These are phyloP conservation scores for Penicillium chermesinum DNA, from an alignment of 495 filamentous ascomycete species.

Conservation along the genomic window DNA sequence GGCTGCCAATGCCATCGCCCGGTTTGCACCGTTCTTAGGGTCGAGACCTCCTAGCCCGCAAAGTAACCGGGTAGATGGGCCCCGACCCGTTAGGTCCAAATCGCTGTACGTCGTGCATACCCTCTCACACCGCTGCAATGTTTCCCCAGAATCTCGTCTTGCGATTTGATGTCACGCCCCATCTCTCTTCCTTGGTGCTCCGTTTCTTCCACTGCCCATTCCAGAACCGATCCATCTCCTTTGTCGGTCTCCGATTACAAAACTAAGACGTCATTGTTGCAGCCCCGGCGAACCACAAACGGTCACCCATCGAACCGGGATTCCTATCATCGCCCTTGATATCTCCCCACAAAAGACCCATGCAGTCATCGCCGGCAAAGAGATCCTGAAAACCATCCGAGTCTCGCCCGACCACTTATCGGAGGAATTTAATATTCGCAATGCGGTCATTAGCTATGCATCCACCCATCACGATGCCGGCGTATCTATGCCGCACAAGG, in stretches of 20 bases:
- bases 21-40: conserved; percentile 53
- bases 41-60: conserved; percentile 53
- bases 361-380: conserved; percentile 74
- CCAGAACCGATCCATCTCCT: background rate
- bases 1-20: conserved; percentile 51
- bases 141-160: conserved; percentile 2
- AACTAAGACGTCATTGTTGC: conserved; percentile 18
- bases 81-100: conserved; percentile 39
- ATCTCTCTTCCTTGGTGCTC: background rate
- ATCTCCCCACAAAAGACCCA: conserved; percentile 69
- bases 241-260: background rate
- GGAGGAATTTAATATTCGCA: conserved; percentile 76
- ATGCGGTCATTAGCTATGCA: conserved; percentile 66
- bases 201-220: conserved; percentile 4
- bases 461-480: conserved; percentile 52
- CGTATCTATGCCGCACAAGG: conserved; percentile 52
- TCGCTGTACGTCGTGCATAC: conserved; percentile 33
- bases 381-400: conserved; percentile 78
- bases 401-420: conserved; percentile 64
- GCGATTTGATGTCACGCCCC: conserved; percentile 1
- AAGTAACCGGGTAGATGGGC: conserved; percentile 31
- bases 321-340: conserved; percentile 70
- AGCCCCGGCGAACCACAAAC: conserved; percentile 69
- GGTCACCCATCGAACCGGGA: conserved; percentile 64
- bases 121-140: conserved; percentile 21